A percentile compares a stretch with the other conserved stretches of the same genome.
These are phyloP conservation scores for Neurospora crassa DNA, from an alignment of 2,329 filamentous ascomycete species.

Conservation along the genomic window DNA sequence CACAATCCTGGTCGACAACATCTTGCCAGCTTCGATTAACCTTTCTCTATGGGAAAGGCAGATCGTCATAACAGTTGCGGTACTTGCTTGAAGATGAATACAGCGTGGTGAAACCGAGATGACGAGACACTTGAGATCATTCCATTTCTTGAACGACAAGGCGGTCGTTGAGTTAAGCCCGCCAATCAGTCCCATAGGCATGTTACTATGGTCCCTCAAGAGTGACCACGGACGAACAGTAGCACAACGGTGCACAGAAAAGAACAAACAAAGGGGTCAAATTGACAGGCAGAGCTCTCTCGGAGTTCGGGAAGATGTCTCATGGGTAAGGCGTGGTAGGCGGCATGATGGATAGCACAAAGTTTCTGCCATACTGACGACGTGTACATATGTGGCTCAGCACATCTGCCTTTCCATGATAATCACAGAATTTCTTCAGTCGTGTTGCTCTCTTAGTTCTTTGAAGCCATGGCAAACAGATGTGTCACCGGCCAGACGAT, in stretches of 20 bases:
- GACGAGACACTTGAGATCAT: background rate
- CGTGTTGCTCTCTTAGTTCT: background rate
- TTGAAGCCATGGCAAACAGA: background rate
- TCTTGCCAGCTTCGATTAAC: background rate
- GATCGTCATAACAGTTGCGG: background rate
- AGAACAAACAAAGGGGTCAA: background rate
- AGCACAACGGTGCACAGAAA: background rate
- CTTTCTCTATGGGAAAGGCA: background rate
- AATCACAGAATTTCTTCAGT: background rate
- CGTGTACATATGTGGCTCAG: conserved; percentile 1
- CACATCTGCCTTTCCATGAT: background rate
- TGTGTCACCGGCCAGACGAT: background rate
- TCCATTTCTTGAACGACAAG: background rate
- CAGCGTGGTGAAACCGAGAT: background rate
- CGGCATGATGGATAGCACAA: background rate
- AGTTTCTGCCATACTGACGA: background rate
- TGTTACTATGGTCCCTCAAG: background rate
- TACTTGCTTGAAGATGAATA: background rate
- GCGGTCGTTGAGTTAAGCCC: background rate
- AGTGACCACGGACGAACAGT: background rate
- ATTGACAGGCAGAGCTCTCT: background rate
- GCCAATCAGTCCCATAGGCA: background rate
- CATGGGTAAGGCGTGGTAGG: background rate
- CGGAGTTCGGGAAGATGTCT: background rate
- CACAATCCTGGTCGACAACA: background rate